A percentile compares a stretch with the other conserved stretches of the same genome.
phyloP scores from a whole-genome alignment of 2,329 filamentous ascomycete species.

The Alternaria consortialis region DNA sequence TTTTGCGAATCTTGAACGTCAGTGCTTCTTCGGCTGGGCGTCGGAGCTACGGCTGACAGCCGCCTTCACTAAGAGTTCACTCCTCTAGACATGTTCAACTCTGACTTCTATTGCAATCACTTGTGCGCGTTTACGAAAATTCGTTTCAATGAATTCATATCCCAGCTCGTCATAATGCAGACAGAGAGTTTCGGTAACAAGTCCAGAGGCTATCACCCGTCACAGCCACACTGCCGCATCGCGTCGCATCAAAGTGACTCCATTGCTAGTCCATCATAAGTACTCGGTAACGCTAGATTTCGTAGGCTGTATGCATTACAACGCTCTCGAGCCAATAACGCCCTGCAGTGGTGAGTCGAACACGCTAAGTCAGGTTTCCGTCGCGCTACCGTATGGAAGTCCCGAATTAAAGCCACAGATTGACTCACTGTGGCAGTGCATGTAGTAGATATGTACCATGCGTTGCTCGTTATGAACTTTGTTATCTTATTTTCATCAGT shows the following conservation, averaged over 20 bases:
- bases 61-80: conserved; percentile 16
- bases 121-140: background rate
- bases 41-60: conserved; percentile 32
- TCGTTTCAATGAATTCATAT: background rate
- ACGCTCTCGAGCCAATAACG: background rate
- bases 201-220: background rate
- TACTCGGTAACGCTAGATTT: background rate
- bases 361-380: background rate
- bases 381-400: background rate
- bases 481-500: background rate
- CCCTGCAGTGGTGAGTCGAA: conserved; percentile 7
- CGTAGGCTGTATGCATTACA: background rate
- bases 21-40: conserved; percentile 31
- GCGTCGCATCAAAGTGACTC: background rate
- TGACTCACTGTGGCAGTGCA: conserved; percentile 7
- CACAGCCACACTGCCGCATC: background rate
- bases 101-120: background rate
- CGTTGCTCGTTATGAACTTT: background rate
- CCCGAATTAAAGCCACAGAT: background rate
- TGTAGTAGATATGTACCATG: background rate
- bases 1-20: conserved; percentile 35
- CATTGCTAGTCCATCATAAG: background rate
- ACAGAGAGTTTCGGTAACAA: no score
- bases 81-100: background rate
- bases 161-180: background rate